These are phyloP conservation scores for Furcasterigmium sp. DNA, from an alignment of 2,329 filamentous ascomycete species.

Conservation along the genomic window DNA sequence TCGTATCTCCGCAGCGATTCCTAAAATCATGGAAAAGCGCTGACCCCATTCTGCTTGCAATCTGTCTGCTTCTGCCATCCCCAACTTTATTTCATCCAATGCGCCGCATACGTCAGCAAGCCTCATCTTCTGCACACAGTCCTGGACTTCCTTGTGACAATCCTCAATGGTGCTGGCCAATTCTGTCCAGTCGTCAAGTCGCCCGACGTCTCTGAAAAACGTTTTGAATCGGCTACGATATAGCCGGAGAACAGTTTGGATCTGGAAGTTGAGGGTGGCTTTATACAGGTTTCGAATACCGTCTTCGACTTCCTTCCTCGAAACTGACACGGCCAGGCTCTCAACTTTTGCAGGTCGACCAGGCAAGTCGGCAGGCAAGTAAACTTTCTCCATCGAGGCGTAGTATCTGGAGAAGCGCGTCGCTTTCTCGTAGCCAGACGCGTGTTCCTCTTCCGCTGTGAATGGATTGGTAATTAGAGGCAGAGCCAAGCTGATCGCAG, in stretches of 20 bases:
- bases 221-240: background rate
- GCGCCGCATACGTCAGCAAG: no score
- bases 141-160: background rate
- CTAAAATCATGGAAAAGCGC: no score
- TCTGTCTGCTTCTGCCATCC: no score
- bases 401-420: background rate
- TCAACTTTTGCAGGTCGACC: no score
- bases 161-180: background rate
- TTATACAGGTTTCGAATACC: background rate
- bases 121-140: background rate
- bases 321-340: no score
- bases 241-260: background rate
- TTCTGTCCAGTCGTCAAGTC: no score
- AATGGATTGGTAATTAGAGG: conserved; percentile 1
- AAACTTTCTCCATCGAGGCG: no score
- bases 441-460: background rate
- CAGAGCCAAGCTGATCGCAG: background rate
- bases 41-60: no score
- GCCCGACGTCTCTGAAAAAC: no score
- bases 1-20: no score
- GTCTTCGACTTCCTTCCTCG: background rate
- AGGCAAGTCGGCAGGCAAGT: no score
- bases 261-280: background rate
- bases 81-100: no score
- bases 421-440: background rate